Evolutionary conservation across 2,329 filamentous ascomycete genomes (phyloP).

Genomic region (Penicillium sp.): DNA sequence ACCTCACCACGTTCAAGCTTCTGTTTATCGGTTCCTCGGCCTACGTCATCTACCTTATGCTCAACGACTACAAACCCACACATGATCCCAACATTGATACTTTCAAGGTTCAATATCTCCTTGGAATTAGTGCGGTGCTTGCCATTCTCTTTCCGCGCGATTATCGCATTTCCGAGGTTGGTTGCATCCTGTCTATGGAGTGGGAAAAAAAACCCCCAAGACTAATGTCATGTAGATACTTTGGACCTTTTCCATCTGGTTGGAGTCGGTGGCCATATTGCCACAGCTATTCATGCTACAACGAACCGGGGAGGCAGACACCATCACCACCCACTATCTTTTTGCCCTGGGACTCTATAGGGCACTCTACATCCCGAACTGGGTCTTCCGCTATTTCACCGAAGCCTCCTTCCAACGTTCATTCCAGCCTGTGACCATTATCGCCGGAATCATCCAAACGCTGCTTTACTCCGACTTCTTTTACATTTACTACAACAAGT

Average conservation of each 20-base stretch:
- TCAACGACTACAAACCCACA: slow-evolving; percentile 91
- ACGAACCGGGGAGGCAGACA: slow-evolving; percentile 92
- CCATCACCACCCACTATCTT: slow-evolving; percentile 97
- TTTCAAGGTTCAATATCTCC: slow-evolving; percentile 90
- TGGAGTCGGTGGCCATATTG: slow-evolving; percentile 91
- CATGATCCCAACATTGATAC: slow-evolving; percentile 96
- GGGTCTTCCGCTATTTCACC: slow-evolving; percentile 81
- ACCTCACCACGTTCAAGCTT: slow-evolving; percentile 93
- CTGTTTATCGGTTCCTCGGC: slow-evolving; percentile 82
- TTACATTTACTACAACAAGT: slow-evolving; percentile 98
- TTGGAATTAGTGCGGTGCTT: slow-evolving; percentile 68
- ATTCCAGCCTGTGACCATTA: slow-evolving; percentile 76
- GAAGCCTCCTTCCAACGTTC: slow-evolving; percentile 72
- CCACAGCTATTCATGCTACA: slow-evolving; percentile 98
- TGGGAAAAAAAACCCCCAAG: slow-evolving; percentile 3
- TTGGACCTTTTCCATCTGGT: slow-evolving; percentile 97
- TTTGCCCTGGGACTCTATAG: slow-evolving; percentile 87
- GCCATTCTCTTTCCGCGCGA: slow-evolving; percentile 76
- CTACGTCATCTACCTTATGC: slow-evolving; percentile 97
- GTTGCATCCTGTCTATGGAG: slow-evolving; percentile 1
- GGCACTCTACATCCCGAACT: slow-evolving; percentile 95
- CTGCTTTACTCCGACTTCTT: slow-evolving; percentile 98
- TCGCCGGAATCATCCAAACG: slow-evolving; percentile 87
- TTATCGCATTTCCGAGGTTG: slow-evolving; percentile 63
- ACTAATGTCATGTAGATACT: slow-evolving; percentile 54